Base-by-base conservation (phyloP, 495 filamentous ascomycete genomes). In the Neurospora sp. region DNA sequence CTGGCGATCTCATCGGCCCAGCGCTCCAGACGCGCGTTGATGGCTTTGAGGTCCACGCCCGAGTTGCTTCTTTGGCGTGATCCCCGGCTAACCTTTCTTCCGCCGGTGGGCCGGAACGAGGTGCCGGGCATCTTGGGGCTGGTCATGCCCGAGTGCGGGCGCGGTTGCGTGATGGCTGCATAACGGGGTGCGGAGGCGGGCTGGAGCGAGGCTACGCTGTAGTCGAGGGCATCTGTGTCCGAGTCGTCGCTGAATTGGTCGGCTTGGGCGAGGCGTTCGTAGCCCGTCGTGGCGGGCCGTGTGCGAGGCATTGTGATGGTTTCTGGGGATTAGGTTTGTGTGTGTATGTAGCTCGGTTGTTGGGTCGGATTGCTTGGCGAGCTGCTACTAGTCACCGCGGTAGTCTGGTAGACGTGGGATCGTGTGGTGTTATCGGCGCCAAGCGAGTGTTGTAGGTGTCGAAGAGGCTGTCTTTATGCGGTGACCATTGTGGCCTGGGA, bases 1-100 rank as follows among this genome's bases (percentile, higher is more conserved):
- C 91, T 92, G 39, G 96, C 95, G 77, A 99, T 98, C 84, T 99
- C 95, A 75, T 97, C 95, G 48, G 96, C 96, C 96, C 96, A 99
- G 76, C 92, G 86, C 80, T 99, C 96, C 22, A 99, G 85, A 68
- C 96, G 89, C 71, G 96, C 94, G 83, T 99, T 99, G 81, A 99
- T 98, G 73, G 95, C 96, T 82, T 98, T 98, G 77, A 99, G 94
- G 80, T 99, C 96, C 12, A 98, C 96, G 5, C 93, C 94, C 39
- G 93, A 94, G 72, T 89, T 92, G 78, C 93, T 97, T 73, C 94
- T 91, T 61, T 61, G 53, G 3, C 53, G 11, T 31, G 53, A 14
- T 31, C 53, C 53, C 22, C 53, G 53, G 53, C 27, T 61, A 1
- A 6, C 22, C 27, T 61, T 61, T 16, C 74, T 90, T 85, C 53